Base-by-base conservation (phyloP, 805 yeast genomes). In the Starmerella cellae region DNA sequence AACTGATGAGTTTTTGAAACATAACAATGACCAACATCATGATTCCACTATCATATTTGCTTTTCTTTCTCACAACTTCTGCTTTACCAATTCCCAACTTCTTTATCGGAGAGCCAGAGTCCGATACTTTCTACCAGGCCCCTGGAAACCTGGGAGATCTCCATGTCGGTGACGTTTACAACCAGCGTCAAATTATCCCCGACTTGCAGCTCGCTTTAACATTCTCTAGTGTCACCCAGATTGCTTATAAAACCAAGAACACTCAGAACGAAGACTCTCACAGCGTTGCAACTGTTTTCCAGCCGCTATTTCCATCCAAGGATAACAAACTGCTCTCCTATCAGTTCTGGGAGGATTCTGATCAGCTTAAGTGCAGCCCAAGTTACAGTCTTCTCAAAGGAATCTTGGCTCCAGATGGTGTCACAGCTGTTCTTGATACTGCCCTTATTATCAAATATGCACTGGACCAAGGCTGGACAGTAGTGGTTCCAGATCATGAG, bases 401-500 rank as follows among this genome's bases (percentile, higher is more conserved):
- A 4, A 13, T 44, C 14, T 22, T 27, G 14, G 33, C 44, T 13
- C 47, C 47, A n/a, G 41, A 43, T 20, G 37, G 37, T 8, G 21
- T 21, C 19, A 38, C 34, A 18, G 48, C 35, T 10, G 18, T 35
- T 16, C 24, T 14, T 13, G 47, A 28, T 38, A 38, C 32, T 31
- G 43, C 27, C 37, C 42, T 30, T 39, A 23, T 35, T 24, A 40
- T 38, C 23, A 43, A 33, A 36, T 42, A 37, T 35, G 45, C 46
- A 6, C 44, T 54, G 13, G 19, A 37, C 16, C 37, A 41, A 14
- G 53, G 53, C 4, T 47, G 36, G 33, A 34, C 42, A n/a, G 42
- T 49, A 5, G 48, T 42, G 17, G 39, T 40, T 27, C 54, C 60
- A n/a, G 61, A 57, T 38, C 55, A 55, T 39, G 58, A 57, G 44